A percentile compares a stretch with the other conserved stretches of the same genome.
These are phyloP conservation scores for Blastobotrys indianensis DNA, from an alignment of 1,139 yeast species.

Conservation along the genomic window DNA sequence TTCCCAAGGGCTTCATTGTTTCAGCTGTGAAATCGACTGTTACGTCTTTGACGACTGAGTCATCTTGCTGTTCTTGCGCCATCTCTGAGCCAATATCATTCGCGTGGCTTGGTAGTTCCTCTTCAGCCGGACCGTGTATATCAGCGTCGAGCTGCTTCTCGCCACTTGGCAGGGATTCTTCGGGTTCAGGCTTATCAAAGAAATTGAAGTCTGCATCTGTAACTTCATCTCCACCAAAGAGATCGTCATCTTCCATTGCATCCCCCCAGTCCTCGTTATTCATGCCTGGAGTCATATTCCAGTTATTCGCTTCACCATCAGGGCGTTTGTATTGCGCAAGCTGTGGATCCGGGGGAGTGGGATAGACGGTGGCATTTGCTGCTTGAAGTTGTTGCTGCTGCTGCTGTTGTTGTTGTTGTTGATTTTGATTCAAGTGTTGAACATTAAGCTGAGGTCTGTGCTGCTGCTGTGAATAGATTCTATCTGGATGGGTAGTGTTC, in stretches of 20 bases:
- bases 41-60: slow-evolving; percentile 1
- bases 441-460: not conserved
- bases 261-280: slow-evolving; percentile 35
- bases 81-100: not conserved
- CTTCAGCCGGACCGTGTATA: not conserved
- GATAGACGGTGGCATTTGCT: slow-evolving; percentile 24
- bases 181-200: slow-evolving; percentile 35
- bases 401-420: not conserved
- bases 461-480: slow-evolving; percentile 1
- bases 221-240: slow-evolving; percentile 39
- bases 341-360: slow-evolving; percentile 37
- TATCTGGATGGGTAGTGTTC: not conserved
- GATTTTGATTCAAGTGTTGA: not conserved
- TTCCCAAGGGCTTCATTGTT: slow-evolving; percentile 7
- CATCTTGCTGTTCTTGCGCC: not conserved
- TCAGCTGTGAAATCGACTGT: slow-evolving; percentile 11
- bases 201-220: slow-evolving; percentile 41
- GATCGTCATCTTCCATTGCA: slow-evolving; percentile 37
- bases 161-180: not conserved
- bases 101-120: not conserved
- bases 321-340: slow-evolving; percentile 15
- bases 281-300: slow-evolving; percentile 11
- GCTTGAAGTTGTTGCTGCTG: not conserved
- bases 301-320: slow-evolving; percentile 15
- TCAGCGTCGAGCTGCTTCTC: not conserved